A percentile compares a stretch with the other conserved stretches of the same genome.
Conservation (phyloP, 208 protist species). For the Trypanosoma platydactyli region DNA sequence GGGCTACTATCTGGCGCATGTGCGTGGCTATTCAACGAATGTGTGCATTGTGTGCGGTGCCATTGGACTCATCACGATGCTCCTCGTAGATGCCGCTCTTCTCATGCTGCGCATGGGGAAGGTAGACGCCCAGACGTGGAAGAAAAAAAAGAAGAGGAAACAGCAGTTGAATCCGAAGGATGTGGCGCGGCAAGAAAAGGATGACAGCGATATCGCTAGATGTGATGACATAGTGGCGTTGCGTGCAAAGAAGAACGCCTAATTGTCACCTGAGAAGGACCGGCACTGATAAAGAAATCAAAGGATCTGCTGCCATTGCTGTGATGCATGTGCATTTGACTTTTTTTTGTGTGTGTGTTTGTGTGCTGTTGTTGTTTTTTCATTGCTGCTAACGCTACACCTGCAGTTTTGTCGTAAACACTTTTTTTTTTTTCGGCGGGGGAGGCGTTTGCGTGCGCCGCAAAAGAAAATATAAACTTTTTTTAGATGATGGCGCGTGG, state of each 20-base stretch:
- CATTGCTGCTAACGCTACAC: not conserved
- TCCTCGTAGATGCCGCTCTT: constrained; percentile 75
- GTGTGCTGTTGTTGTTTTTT: constrained; percentile 6
- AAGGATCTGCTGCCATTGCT: too few relatives aligned
- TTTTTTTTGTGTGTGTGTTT: constrained; percentile 11
- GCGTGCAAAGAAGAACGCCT: constrained; percentile 24
- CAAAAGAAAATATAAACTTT: too few relatives aligned
- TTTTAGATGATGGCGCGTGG: too few relatives aligned
- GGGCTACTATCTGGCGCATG: constrained; percentile 70
- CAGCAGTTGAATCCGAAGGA: constrained; percentile 1
- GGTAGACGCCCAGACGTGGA: constrained; percentile 46
- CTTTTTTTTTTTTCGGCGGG: too few relatives aligned
- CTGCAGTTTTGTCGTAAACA: constrained; percentile 1
- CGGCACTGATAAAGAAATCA: too few relatives aligned
- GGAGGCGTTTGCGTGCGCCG: too few relatives aligned
- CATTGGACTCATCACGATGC: constrained; percentile 61
- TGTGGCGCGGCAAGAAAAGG: not conserved
- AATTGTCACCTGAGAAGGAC: not conserved
- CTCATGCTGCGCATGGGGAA: constrained; percentile 55
- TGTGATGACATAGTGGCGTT: not conserved
- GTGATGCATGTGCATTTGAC: too few relatives aligned
- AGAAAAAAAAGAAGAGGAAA: constrained; percentile 25
- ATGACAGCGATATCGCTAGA: not conserved
- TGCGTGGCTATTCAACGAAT: constrained; percentile 45
- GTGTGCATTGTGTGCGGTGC: constrained; percentile 58